Percentiles rank a stretch among this genome's conserved stretches.
Conservation (phyloP, 1,139 yeast genomes). For the Blastobotrys ciferrii region DNA sequence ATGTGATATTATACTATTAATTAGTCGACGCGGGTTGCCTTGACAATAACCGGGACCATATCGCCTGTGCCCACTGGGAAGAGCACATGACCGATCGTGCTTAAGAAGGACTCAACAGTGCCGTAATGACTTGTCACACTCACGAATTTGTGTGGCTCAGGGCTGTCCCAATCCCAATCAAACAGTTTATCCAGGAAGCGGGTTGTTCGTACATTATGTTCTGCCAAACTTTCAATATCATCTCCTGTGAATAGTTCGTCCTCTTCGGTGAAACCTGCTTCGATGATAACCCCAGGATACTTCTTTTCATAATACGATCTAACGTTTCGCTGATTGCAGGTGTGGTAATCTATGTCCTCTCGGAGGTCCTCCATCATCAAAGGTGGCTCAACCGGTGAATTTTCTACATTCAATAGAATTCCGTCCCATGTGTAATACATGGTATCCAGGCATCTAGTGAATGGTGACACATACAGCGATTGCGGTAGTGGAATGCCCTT, state of each 20-base stretch:
- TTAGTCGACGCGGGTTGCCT: conserved; percentile 13
- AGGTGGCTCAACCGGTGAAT: conserved; percentile 33
- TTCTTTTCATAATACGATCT: conserved; percentile 42
- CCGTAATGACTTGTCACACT: conserved; percentile 65
- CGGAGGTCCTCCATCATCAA: conserved; percentile 54
- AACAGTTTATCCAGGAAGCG: conserved; percentile 51
- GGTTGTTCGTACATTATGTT: conserved; percentile 52
- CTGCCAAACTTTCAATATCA: conserved; percentile 47
- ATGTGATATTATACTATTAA: too few species aligned
- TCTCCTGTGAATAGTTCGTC: conserved; percentile 46
- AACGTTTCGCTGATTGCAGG: conserved; percentile 60
- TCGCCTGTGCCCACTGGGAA: conserved; percentile 64
- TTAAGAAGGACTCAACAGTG: conserved; percentile 52
- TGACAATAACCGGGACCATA: conserved; percentile 59
- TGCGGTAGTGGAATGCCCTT: conserved; percentile 82
- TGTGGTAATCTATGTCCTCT: conserved; percentile 65
- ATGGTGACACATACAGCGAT: conserved; percentile 58
- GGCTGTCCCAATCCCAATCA: conserved; percentile 26
- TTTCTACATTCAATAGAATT: conserved; percentile 25
- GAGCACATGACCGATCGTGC: conserved; percentile 51
- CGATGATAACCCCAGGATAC: conserved; percentile 39
- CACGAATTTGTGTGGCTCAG: conserved; percentile 39
- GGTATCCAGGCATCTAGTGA: conserved; percentile 61
- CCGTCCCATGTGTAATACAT: conserved; percentile 57
- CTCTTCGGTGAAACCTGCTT: conserved; percentile 48